A percentile compares a stretch with the other conserved stretches of the same genome.
These are phyloP conservation scores for Medicago ruthenica DNA, from an alignment of 306 rosid genomes.

Conservation along the genomic window DNA sequence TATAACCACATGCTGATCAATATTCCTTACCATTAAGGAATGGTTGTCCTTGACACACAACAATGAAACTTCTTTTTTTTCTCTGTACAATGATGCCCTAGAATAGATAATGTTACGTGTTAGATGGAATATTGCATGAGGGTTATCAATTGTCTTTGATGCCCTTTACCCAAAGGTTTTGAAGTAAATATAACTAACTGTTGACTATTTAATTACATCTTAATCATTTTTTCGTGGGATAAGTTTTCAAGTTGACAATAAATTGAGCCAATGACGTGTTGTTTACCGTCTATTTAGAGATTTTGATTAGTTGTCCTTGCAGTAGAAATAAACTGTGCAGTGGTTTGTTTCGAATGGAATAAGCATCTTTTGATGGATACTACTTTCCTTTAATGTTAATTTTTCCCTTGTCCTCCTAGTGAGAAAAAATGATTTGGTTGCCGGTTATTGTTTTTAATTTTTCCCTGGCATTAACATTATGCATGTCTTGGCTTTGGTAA, in stretches of 20 bases:
- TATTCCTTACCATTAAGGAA: conserved; percentile 27
- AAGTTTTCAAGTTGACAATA: conserved; percentile 17
- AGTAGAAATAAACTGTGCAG: conserved; percentile 12
- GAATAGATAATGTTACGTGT: conserved; percentile 28
- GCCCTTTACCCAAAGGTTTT: background rate
- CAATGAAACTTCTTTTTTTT: background rate
- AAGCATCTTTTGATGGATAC: background rate
- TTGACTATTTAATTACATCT: background rate
- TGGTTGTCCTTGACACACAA: conserved; percentile 9
- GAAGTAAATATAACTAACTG: background rate
- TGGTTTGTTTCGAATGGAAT: conserved; percentile 32
- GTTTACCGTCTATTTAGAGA: conserved; percentile 16
- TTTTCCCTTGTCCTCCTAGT: conserved; percentile 19
- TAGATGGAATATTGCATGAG: conserved; percentile 6
- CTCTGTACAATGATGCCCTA: background rate
- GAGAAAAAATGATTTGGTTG: conserved; percentile 4
- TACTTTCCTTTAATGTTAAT: background rate
- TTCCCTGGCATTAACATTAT: background rate
- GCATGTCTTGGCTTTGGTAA: conserved; percentile 28
- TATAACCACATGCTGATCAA: conserved; percentile 6
- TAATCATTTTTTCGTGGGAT: conserved; percentile 7
- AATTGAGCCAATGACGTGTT: conserved; percentile 9
- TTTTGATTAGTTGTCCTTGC: conserved; percentile 28
- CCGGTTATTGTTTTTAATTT: background rate
- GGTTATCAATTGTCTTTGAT: background rate